A percentile compares a stretch with the other conserved stretches of the same genome.
These are phyloP conservation scores for Hypomyces rosellus DNA, from an alignment of 2,329 filamentous ascomycete species.

Conservation along the genomic window DNA sequence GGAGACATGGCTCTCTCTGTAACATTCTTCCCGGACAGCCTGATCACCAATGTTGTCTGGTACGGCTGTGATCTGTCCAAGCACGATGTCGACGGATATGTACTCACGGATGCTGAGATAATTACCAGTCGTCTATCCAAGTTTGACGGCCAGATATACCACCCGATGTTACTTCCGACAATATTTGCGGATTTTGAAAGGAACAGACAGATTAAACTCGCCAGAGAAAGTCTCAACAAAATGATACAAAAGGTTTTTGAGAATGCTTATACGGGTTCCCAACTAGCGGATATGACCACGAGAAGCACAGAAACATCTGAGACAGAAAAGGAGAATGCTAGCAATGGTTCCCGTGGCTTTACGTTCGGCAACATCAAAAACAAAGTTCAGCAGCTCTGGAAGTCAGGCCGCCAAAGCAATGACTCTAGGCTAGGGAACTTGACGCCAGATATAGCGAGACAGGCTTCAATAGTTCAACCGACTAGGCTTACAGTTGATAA, in stretches of 20 bases:
- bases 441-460: too few relatives aligned
- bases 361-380: too few relatives aligned
- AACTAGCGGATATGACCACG: too few relatives aligned
- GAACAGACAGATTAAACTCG: slow-evolving; percentile 11
- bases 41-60: slow-evolving; percentile 12
- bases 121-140: slow-evolving; percentile 6
- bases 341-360: too few relatives aligned
- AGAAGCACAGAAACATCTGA: neutral
- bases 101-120: neutral
- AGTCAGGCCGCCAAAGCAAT: too few relatives aligned
- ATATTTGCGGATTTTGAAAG: slow-evolving; percentile 16
- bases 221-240: slow-evolving; percentile 1
- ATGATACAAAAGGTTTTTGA: slow-evolving; percentile 6
- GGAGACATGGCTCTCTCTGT: slow-evolving; percentile 13
- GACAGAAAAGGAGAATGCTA: neutral
- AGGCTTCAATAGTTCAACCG: too few relatives aligned
- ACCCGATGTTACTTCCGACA: slow-evolving; percentile 14
- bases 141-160: slow-evolving; percentile 8
- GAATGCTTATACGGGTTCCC: neutral
- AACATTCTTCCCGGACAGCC: slow-evolving; percentile 10
- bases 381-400: too few relatives aligned
- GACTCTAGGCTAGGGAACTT: too few relatives aligned
- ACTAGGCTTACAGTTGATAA: too few relatives aligned
- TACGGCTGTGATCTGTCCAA: slow-evolving; percentile 9
- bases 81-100: neutral